These are phyloP conservation scores for Nicotiana undulata DNA, from an alignment of 257 asterid species.

Conservation along the genomic window DNA sequence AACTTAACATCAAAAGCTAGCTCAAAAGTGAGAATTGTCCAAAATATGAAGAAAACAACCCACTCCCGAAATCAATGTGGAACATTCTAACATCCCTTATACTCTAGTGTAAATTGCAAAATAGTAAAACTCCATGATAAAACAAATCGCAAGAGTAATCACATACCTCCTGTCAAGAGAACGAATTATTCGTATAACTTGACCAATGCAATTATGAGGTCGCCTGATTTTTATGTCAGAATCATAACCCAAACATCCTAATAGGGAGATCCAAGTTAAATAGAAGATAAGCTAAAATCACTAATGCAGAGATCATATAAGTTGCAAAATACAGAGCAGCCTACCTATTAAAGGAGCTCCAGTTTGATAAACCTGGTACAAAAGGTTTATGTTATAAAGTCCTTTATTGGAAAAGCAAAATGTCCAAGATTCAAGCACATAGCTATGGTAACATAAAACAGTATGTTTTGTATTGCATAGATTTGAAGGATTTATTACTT, in stretches of 20 bases:
- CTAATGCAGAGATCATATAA: neutral
- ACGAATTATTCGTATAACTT: conserved; percentile 45
- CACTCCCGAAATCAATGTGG: neutral
- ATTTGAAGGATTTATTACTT: neutral
- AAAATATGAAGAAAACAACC: neutral
- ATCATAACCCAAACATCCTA: conserved; percentile 37
- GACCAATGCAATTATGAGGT: conserved; percentile 61
- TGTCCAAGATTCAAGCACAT: neutral
- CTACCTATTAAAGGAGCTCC: neutral
- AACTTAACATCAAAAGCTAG: neutral
- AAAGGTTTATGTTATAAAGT: neutral
- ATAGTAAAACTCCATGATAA: neutral
- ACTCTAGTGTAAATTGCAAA: neutral
- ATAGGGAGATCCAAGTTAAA: conserved; percentile 11
- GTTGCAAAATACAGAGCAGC: neutral
- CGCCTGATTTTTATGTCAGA: conserved; percentile 33
- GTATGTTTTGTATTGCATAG: neutral
- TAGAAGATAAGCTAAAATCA: neutral
- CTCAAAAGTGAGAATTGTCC: neutral
- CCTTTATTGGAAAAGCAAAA: neutral
- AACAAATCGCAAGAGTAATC: neutral
- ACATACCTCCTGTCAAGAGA: conserved; percentile 52
- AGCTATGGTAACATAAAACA: neutral
- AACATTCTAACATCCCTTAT: neutral
- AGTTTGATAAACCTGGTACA: neutral